Conservation (phyloP, 495 filamentous ascomycete species). For the Halenospora varia region DNA sequence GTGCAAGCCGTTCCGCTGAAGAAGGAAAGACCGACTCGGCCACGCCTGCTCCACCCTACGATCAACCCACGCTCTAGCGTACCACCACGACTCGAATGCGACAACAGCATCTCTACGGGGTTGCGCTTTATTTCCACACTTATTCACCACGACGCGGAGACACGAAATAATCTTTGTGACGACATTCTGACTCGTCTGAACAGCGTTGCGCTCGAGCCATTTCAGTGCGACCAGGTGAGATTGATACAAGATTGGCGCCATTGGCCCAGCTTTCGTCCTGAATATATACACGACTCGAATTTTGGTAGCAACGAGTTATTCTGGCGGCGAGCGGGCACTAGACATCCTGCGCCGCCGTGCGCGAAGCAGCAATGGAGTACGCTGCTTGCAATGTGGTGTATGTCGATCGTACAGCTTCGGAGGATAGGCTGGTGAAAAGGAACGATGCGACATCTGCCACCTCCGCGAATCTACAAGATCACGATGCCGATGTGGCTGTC, state of each 20-base stretch:
- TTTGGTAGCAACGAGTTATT: neutral
- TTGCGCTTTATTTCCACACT: neutral
- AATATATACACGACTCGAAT: neutral
- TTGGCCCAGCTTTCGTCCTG: neutral
- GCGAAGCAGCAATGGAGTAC: conserved; percentile 53
- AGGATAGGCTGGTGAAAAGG: conserved; percentile 55
- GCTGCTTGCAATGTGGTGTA: conserved; percentile 76
- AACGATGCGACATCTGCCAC: conserved; percentile 18
- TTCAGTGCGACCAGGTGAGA: conserved; percentile 14
- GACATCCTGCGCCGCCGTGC: conserved; percentile 15
- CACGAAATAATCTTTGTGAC: conserved; percentile 7
- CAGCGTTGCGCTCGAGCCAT: conserved; percentile 20
- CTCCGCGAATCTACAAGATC: conserved; percentile 9
- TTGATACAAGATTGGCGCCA: neutral
- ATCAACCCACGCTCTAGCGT: neutral
- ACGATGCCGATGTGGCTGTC: conserved; percentile 20
- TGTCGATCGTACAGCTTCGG: conserved; percentile 68
- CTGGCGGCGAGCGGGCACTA: conserved; percentile 9
- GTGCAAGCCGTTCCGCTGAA: neutral
- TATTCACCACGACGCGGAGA: conserved; percentile 2
- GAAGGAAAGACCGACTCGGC: neutral
- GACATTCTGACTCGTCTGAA: conserved; percentile 17
- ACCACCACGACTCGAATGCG: neutral
- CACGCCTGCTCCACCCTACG: neutral
- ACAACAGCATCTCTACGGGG: neutral